Percentiles rank a stretch among this genome's conserved stretches.
Conservation (phyloP, 2,329 filamentous ascomycete genomes). For the Aspergillaceae sp. region DNA sequence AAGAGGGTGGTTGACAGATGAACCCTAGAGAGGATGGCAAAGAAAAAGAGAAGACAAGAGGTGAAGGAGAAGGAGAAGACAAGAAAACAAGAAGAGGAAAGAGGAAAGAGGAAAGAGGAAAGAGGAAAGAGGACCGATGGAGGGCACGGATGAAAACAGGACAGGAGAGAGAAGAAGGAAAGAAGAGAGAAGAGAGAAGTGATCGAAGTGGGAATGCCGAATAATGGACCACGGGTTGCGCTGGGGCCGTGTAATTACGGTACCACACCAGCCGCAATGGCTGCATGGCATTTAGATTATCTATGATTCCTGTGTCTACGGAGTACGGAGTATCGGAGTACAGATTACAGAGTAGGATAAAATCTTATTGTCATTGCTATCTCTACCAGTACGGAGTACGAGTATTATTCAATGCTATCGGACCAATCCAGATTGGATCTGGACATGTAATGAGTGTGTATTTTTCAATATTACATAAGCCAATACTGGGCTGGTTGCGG, state of each 20-base stretch:
- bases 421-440: too few relatives aligned
- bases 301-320: background rate
- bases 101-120: background rate
- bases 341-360: too few relatives aligned
- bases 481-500: too few relatives aligned
- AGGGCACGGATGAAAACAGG: background rate
- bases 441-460: too few relatives aligned
- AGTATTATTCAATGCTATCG: too few relatives aligned
- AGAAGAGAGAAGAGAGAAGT: background rate
- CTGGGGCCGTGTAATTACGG: constrained; percentile 6
- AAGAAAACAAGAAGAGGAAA: background rate
- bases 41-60: constrained; percentile 7
- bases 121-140: background rate
- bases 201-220: constrained; percentile 14
- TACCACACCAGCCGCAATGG: background rate
- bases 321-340: background rate
- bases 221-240: constrained; percentile 14
- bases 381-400: too few relatives aligned
- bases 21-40: constrained; percentile 2
- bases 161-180: too few relatives aligned
- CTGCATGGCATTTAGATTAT: background rate
- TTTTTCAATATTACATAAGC: too few relatives aligned
- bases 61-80: constrained; percentile 9
- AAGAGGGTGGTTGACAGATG: constrained; percentile 1
- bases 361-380: too few relatives aligned